Evolutionary conservation across 1,139 yeast species (phyloP).

Genomic region (Blastobotrys illinoisensis): DNA sequence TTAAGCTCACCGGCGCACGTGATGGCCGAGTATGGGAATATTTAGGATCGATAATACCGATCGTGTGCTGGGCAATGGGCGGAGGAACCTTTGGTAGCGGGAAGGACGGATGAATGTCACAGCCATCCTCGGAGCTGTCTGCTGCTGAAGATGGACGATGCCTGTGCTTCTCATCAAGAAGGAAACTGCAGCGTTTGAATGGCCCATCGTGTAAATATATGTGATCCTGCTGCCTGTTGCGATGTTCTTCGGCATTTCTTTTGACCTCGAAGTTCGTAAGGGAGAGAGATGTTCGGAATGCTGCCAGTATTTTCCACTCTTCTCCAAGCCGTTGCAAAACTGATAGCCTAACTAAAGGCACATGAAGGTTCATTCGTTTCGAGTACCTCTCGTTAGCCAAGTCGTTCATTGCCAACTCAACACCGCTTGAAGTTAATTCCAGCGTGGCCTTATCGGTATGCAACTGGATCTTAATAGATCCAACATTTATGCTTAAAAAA

Average conservation of each 20-base stretch:
- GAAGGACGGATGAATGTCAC: constrained; percentile 49
- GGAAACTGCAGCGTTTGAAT: constrained; percentile 69
- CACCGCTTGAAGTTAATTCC: constrained; percentile 28
- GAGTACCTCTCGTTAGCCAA: constrained; percentile 65
- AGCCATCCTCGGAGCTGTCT: constrained; percentile 36
- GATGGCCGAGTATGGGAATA: constrained; percentile 1
- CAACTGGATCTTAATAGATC: constrained; percentile 31
- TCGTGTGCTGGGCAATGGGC: constrained; percentile 45
- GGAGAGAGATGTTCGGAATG: constrained; percentile 50
- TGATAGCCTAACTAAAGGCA: constrained; percentile 43
- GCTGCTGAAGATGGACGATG: constrained; percentile 26
- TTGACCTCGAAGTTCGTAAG: constrained; percentile 58
- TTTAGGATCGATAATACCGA: constrained; percentile 23
- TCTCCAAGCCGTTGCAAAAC: constrained; percentile 28
- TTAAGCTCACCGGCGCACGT: constrained; percentile 7
- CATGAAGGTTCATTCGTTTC: constrained; percentile 43
- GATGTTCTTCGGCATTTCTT: constrained; percentile 43
- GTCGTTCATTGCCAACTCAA: constrained; percentile 56
- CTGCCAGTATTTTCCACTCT: constrained; percentile 25
- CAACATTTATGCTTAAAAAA: constrained; percentile 39
- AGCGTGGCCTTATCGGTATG: constrained; percentile 30
- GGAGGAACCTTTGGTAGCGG: constrained; percentile 61
- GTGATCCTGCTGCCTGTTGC: constrained; percentile 58
- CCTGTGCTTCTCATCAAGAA: constrained; percentile 49
- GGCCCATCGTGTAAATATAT: constrained; percentile 72